A percentile compares a stretch with the other conserved stretches of the same genome.
Evolutionary conservation across 2,329 filamentous ascomycete species (phyloP).

Genomic region (Pleoardoris graminearum): DNA sequence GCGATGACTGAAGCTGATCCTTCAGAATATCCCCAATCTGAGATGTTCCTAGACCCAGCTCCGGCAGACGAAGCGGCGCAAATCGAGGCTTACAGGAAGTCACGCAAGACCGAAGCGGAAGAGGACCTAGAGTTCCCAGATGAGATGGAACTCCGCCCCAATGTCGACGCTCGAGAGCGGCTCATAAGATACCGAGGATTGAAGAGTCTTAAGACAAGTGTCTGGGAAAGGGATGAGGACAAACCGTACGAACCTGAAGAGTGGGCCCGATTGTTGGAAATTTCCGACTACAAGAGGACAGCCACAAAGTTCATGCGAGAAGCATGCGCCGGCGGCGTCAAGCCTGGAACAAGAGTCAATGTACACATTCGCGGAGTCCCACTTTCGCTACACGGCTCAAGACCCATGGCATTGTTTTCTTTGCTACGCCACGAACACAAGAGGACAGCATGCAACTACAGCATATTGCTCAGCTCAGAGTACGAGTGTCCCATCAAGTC

Average conservation of each 20-base stretch:
- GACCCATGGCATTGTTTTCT: constrained; percentile 77
- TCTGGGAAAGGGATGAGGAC: constrained; percentile 89
- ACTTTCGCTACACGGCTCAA: constrained; percentile 56
- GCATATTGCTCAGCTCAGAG: constrained; percentile 81
- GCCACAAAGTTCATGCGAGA: constrained; percentile 77
- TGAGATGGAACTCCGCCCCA: constrained; percentile 90
- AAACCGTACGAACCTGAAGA: constrained; percentile 83
- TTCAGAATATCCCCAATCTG: constrained; percentile 91
- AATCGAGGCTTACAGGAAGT: constrained; percentile 77
- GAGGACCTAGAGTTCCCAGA: constrained; percentile 97
- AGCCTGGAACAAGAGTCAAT: constrained; percentile 79
- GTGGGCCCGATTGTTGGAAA: constrained; percentile 81
- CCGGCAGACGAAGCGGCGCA: constrained; percentile 84
- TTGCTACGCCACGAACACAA: constrained; percentile 95
- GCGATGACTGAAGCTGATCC: constrained; percentile 74
- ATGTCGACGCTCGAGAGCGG: constrained; percentile 82
- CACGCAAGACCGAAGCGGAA: constrained; percentile 77
- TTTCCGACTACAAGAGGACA: constrained; percentile 87
- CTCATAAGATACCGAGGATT: constrained; percentile 85
- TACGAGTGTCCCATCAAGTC: constrained; percentile 77
- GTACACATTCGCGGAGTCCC: constrained; percentile 71
- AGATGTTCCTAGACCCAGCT: constrained; percentile 80
- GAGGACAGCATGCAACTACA: constrained; percentile 80
- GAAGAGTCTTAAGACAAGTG: constrained; percentile 85
- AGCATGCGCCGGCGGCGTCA: constrained; percentile 83